Base-by-base conservation (phyloP, 164 flowering plant species). In the Dillenia suffruticosa region DNA sequence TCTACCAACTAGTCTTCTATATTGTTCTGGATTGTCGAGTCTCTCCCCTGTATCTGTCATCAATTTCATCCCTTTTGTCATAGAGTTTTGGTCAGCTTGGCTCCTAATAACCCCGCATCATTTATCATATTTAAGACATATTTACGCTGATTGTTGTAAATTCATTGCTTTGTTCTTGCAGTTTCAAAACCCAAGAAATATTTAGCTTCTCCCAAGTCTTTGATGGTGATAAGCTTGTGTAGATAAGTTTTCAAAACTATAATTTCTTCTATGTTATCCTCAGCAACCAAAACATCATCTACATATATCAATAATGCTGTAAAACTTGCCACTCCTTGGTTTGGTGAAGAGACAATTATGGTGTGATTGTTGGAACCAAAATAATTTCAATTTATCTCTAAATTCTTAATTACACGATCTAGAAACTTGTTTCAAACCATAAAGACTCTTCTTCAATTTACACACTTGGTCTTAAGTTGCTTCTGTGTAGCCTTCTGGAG, bases 401-500 rank as follows among this genome's bases (percentile, higher is more conserved):
- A 60, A 26, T 17, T 60, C 43, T 3, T 9, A 2, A 24, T 49
- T 46, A 55, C 45, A 49, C 0, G 12, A 15, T 60, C 54, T 14
- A 7, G 44, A 49, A 4, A 46, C 51, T 60, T 60, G 63, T 12
- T 60, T 60, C 9, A 60, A 46, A 2, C 63, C 63, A 49, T 60
- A 60, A 1, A 60, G 17, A 12, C 54, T 17, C n/a, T 32, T 60
- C 9, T 60, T 60, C 50, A 59, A 22, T 48, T 16, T 15, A 32
- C 52, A 47, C 8, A 59, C 62, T 15, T 44, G 62, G 19, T 14
- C 44, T 26, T 24, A 17, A 15, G 63, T 5, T 15, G 16, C 63
- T 14, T 60, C 26, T 1, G 3, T 48, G 16, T 60, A 26, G 2
- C 63, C 46, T 12, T 17, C 8, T 22, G 63, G 54, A 44, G 40